Percentiles rank a stretch among this genome's conserved stretches.
Conservation (phyloP, 2,329 filamentous ascomycete genomes). For the Botrytis porri region DNA sequence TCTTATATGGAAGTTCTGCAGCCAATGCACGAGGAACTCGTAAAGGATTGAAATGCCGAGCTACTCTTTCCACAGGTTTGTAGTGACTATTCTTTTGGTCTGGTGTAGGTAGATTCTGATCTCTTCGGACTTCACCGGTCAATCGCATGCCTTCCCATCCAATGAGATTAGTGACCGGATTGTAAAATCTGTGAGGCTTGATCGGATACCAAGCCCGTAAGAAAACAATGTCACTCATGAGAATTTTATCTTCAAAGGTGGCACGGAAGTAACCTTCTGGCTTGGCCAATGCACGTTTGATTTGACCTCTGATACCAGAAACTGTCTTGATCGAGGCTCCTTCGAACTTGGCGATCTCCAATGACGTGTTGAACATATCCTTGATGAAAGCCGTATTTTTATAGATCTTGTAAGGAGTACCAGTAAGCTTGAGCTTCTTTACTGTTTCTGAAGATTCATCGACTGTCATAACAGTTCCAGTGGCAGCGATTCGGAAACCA, state of each 20-base stretch:
- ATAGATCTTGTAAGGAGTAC: slow-evolving; percentile 94
- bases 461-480: slow-evolving; percentile 87
- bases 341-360: slow-evolving; percentile 98
- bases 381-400: slow-evolving; percentile 99
- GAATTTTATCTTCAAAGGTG: slow-evolving; percentile 97
- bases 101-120: slow-evolving; percentile 71
- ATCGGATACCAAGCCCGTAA: slow-evolving; percentile 95
- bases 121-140: slow-evolving; percentile 84
- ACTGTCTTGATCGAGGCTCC: slow-evolving; percentile 94
- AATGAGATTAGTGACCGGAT: slow-evolving; percentile 89
- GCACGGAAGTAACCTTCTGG: slow-evolving; percentile 95
- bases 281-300: slow-evolving; percentile 90
- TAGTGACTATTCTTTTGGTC: slow-evolving; percentile 83
- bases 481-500: slow-evolving; percentile 91
- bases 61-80: slow-evolving; percentile 62
- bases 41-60: slow-evolving; percentile 73
- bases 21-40: slow-evolving; percentile 75
- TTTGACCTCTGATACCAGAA: slow-evolving; percentile 90
- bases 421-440: slow-evolving; percentile 98
- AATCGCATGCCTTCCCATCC: slow-evolving; percentile 91
- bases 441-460: slow-evolving; percentile 97
- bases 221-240: slow-evolving; percentile 96
- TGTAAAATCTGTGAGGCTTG: slow-evolving; percentile 94
- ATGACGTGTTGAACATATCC: slow-evolving; percentile 91
- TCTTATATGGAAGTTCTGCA: slow-evolving; percentile 85